phyloP scores from a whole-genome alignment of 2,329 filamentous ascomycete species.

The Anisogramma anomala region DNA sequence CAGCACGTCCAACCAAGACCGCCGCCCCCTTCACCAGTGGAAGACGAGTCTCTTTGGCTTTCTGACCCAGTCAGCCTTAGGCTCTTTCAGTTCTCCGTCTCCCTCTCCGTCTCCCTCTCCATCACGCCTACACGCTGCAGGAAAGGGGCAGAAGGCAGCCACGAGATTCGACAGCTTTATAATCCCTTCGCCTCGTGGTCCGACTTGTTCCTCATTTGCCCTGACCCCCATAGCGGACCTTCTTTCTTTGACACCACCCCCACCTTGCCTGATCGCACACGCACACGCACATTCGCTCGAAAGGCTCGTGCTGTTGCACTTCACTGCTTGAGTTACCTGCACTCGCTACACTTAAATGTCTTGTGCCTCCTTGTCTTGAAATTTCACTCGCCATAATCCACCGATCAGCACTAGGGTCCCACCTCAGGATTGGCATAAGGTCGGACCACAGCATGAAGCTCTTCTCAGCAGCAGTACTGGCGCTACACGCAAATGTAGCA shows the following conservation, averaged over 20 bases:
- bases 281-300: neutral
- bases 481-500: constrained; percentile 10
- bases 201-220: neutral
- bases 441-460: constrained; percentile 10
- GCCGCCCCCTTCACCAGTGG: neutral
- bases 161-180: constrained; percentile 9
- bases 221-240: neutral
- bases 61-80: constrained; percentile 8
- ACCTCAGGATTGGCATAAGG: neutral
- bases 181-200: constrained; percentile 11
- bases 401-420: neutral
- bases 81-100: neutral
- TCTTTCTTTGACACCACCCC: constrained; percentile 2
- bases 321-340: neutral
- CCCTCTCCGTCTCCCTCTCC: neutral
- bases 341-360: constrained; percentile 3
- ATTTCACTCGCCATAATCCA: neutral
- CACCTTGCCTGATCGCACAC: too few relatives aligned
- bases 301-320: constrained; percentile 5
- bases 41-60: constrained; percentile 8
- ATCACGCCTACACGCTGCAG: neutral
- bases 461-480: constrained; percentile 11
- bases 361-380: neutral
- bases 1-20: constrained; percentile 6
- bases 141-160: constrained; percentile 2